Evolutionary conservation across 192 early-diverging fungal genomes (phyloP).

Genomic region (Thamnidium elegans): DNA sequence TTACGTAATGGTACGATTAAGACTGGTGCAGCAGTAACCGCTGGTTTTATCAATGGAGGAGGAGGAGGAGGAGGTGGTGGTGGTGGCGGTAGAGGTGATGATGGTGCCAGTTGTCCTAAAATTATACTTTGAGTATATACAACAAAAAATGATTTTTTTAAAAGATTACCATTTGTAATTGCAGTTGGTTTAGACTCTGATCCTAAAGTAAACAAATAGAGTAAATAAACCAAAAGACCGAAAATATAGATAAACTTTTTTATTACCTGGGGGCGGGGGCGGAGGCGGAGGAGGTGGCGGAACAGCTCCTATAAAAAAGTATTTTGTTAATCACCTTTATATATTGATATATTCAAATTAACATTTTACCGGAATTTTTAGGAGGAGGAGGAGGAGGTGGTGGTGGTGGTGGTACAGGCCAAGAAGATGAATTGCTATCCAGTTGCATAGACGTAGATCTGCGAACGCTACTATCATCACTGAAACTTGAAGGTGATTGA

Average conservation of each 20-base stretch:
- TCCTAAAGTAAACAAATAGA: background rate
- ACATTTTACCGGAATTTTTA: constrained; percentile 20
- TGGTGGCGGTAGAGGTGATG: constrained; percentile 41
- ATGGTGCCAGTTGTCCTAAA: constrained; percentile 39
- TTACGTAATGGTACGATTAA: constrained; percentile 22
- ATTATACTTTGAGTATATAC: constrained; percentile 10
- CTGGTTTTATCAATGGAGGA: background rate
- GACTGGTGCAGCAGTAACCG: background rate
- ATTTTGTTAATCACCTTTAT: too few relatives aligned
- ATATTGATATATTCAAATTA: background rate
- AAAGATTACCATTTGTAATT: background rate
- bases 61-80: constrained; percentile 14
- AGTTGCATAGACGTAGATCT: too few relatives aligned
- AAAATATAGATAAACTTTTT: background rate
- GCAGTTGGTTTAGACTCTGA: background rate
- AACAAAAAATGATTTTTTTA: background rate
- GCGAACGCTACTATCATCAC: too few relatives aligned
- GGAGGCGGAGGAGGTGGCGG: constrained; percentile 40
- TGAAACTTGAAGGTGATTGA: too few relatives aligned
- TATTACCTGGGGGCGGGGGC: constrained; percentile 9
- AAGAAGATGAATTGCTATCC: background rate
- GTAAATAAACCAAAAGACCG: background rate
- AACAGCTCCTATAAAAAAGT: too few relatives aligned
- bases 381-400: constrained; percentile 22
- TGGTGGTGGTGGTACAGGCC: constrained; percentile 32